Base-by-base conservation (phyloP, 2,329 filamentous ascomycete genomes). In the Podosphaera leucotricha region DNA sequence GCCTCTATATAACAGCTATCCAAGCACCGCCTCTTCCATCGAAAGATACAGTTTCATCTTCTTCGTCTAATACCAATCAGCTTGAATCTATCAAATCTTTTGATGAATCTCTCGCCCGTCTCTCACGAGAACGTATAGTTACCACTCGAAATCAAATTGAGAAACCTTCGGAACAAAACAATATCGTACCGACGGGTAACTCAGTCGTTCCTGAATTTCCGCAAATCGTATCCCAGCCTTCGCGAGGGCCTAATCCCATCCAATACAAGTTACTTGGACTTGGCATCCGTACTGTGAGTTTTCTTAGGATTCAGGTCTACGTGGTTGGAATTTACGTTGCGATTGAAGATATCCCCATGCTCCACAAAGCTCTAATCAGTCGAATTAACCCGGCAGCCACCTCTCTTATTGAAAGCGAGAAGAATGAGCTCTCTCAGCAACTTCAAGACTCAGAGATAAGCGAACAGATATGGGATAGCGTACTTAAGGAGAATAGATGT, bases 271-370 rank as follows among this genome's bases (percentile, higher is more conserved):
- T 95, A 0, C 71, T 95, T 6, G 90, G 90, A 0, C 64, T 94
- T 4, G 90, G 90, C 16, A 77, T 92, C 49, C 74, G 90, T 45
- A 85, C 80, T 1, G 90, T 98, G 26, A 92, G 81, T 20, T 93
- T 95, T 60, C 64, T 95, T 38, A 66, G 73, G 41, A 84, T 98
- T 38, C 78, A 93, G 59, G 90, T 98, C 44, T 98, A 98, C 63
- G 80, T 95, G 16, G 80, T 93, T 0, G 90, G 87, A 15, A 74
- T 92, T 54, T 98, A 98, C 63, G 70, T 95, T 21, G 82, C 85
- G 21, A 87, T 79, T 0, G 66, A 77, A 33, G 85, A 93, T 55
- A 75, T 98, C 47, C 75, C 77, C 3, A 67, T 70, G n/a, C 67
- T 98, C 36, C 87, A 95, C 61, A 68, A 71, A 51, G 72, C 75